Evolutionary conservation across 1,139 yeast genomes (phyloP), one percentile per base, ranked within the genome.

Genomic region (Pneumocystis carinii): DNA sequence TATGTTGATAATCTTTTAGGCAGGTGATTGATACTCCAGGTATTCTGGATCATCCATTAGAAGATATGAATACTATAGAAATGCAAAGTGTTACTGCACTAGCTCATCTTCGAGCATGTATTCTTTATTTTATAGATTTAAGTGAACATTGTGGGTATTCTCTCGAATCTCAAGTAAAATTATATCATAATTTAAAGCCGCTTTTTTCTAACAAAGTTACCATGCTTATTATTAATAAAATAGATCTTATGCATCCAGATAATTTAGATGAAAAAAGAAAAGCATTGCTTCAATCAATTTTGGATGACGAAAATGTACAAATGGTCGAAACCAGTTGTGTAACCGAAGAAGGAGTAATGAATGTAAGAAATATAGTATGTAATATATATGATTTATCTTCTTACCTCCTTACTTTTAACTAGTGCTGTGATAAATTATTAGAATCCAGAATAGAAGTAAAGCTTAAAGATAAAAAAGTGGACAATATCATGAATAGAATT

Each of bases 1-100:
- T 3, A 8, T 48, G 12, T 48, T 48, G 2, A 24, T 24, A 48
- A 48, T 24, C 14, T 48, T 6, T 48, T 24, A 48, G 55, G 55
- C 99, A 92, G 78, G 98, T 97, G 64, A 92, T 92, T 73, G 99
- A 92, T 76, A 92, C 99, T 41, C 99, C 99, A 37, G 99, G 99
- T 79, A 90, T 92, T 72, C 80, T 92, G 74, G 99, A 92, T 76
- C 86, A 97, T 76, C 98, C 98, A 66, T 90, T 97, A 61, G 99
- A 92, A 76, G 97, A 92, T 75, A 94, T 92, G 99, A 94, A 90
- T 79, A 92, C 94, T 77, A 94, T 92, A 75, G 99, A 92, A 79
- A 92, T 92, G 98, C 99, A 92, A 79, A 86, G 96, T 64, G 90
- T 92, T 72, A 92, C 94, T 73, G 98, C 98, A 66, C 89, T 92